Base-by-base conservation (phyloP, 164 flowering plant genomes). In the Umbellularia californica region DNA sequence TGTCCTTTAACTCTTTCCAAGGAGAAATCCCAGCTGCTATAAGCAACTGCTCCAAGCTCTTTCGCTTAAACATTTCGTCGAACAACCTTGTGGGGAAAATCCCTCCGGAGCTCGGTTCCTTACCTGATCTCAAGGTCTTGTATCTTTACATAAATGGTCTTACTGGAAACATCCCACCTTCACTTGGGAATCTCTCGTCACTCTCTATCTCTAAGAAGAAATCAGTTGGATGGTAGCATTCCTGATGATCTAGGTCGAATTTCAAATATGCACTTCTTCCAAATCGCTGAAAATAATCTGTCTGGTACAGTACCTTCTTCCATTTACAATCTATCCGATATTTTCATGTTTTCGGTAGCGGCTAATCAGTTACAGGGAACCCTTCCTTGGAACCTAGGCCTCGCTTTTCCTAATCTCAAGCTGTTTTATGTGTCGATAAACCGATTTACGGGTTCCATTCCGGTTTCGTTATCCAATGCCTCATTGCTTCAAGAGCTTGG, bases 21-120 rank as follows among this genome's bases (percentile, higher is more conserved):
- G 88, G 88, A n/a, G 63, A 1, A 0, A 74, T 88, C 13, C 89
- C 91, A 1, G 10, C 58, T 0, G 79, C 77, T 62, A 71, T 86
- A 41, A 72, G 74, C 68, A 50, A 25, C 2, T 76, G 81, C 20
- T 17, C 25, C 3, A 12, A 52, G 17, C 58, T 52, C 58, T 10
- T 28, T 72, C 1, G 0, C 41, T 33, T 88, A 9, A 77, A 81
- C 58, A 68, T 85, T 64, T 50, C 0, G 50, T 22, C 24, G 25
- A 88, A 60, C 30, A 20, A 22, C 14, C 51, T 63, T 30, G 30
- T 30, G 12, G 74, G 74, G n/a, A 6, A 19, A 7, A 28, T 72
- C 2, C 66, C 66, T 17, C 1, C 19, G 2, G 27, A 72, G 20
- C 35, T 72, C 25, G 52, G 68, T 23, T 50, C 60, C n/a, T 23